Base-by-base conservation (phyloP, 495 filamentous ascomycete genomes). In the Penicillium ochrochloron region DNA sequence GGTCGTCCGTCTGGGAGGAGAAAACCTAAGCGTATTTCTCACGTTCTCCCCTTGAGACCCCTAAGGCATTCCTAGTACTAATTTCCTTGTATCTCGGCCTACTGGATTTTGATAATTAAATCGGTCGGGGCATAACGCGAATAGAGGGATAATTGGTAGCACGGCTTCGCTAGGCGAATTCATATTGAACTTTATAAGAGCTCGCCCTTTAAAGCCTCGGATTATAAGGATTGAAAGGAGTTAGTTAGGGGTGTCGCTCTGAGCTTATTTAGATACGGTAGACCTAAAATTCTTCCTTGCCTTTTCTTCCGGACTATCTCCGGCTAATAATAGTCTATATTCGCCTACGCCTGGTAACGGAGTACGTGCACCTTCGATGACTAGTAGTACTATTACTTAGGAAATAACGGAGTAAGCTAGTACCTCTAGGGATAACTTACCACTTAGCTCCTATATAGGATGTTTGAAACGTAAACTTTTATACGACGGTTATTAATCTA, bases 111-210 rank as follows among this genome's bases (percentile, higher is more conserved):
- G 53, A 63, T 63, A 34, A 8, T 63, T 57, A 53, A 51, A 63
- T 63, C 41, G 19, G 53, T 21, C 23, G 23, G n/a, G 27, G 21
- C 27, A 63, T 3, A 57, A 50, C 21, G 37, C 10, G 19, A 46
- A 51, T 37, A 57, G 53, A 53, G 53, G n/a, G 41, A 53, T 27
- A 63, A 63, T 23, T 57, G 37, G 61, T 31, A 42, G 31, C 41
- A 63, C 41, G 25, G 29, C 61, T 63, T 63, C 61, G 51, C 41
- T 3, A 42, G 61, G 8, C 27, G 41, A 57, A 41, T 63, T 37
- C 51, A 37, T 39, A 57, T 63, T 50, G 53, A 57, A 63, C 52
- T 62, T 56, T 62, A 63, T 63, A 57, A 37, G n/a, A 63, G 11
- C 48, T 63, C 53, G 61, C 60, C 53, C 52, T 35, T 51, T 57